Evolutionary conservation across 139 green algal species (phyloP).

Genomic region (Coccomyxa sp.): DNA sequence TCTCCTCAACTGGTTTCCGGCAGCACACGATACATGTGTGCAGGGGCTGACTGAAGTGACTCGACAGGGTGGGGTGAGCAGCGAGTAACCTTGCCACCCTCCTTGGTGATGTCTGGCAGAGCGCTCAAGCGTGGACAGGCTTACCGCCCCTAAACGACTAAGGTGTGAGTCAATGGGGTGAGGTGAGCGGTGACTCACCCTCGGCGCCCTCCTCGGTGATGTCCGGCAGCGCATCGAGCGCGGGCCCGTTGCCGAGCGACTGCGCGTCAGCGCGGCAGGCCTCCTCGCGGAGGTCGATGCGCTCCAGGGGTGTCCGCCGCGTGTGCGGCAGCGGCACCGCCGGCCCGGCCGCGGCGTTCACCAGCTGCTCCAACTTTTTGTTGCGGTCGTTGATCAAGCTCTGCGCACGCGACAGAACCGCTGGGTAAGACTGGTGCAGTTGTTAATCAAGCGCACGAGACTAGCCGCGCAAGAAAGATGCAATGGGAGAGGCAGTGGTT

Average conservation of each 20-base stretch:
- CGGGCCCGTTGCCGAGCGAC: background rate
- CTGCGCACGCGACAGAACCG: too few relatives aligned
- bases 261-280: slow-evolving; percentile 7
- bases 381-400: slow-evolving; percentile 15
- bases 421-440: too few relatives aligned
- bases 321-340: background rate
- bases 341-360: slow-evolving; percentile 24
- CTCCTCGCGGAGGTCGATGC: slow-evolving; percentile 36
- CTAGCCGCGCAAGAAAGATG: background rate
- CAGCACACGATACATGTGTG: too few relatives aligned
- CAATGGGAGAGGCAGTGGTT: background rate
- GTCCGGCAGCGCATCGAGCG: background rate
- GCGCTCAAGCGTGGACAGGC: too few relatives aligned
- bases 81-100: background rate
- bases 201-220: background rate
- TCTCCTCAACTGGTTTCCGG: too few relatives aligned
- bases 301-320: slow-evolving; percentile 10
- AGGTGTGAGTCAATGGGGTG: too few relatives aligned
- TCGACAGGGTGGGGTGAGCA: too few relatives aligned
- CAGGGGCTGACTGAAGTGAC: too few relatives aligned
- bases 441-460: background rate
- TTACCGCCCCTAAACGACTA: too few relatives aligned
- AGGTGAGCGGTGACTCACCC: background rate
- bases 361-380: slow-evolving; percentile 27
- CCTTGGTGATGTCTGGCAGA: background rate